phyloP scores from a whole-genome alignment of 1,139 yeast species.

The Magnusiomyces paraingens region DNA sequence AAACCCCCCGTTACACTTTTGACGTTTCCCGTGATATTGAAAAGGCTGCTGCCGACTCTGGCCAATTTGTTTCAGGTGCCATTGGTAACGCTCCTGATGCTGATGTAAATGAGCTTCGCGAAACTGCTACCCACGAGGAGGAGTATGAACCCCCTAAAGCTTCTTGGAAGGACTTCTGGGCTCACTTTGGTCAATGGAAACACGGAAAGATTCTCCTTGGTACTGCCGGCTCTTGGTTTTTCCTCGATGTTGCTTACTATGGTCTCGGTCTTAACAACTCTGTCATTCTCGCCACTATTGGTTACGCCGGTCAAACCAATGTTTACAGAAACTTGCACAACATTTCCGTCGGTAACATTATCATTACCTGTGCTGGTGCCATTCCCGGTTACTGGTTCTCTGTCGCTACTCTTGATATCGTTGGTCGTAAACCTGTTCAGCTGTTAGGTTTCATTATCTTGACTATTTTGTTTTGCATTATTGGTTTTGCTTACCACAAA shows the following conservation, averaged over 20 bases:
- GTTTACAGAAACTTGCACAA: conserved; percentile 67
- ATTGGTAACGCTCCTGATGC: conserved; percentile 38
- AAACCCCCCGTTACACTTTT: conserved; percentile 82
- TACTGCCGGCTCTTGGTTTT: conserved; percentile 96
- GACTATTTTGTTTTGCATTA: conserved; percentile 51
- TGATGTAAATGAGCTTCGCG: conserved; percentile 32
- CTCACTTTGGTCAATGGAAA: conserved; percentile 78
- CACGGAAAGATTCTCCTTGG: conserved; percentile 81
- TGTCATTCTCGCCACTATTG: conserved; percentile 83
- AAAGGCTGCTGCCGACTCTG: conserved; percentile 56
- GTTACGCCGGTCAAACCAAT: conserved; percentile 64
- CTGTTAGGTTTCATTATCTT: conserved; percentile 53
- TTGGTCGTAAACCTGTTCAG: conserved; percentile 60
- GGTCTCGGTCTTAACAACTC: conserved; percentile 73
- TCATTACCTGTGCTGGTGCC: conserved; percentile 57
- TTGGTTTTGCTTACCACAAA: conserved; percentile 54
- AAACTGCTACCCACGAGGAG: conserved; percentile 1
- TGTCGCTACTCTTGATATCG: conserved; percentile 49
- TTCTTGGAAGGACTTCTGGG: conserved; percentile 37
- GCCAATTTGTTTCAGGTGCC: conserved; percentile 43
- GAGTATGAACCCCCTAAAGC: conserved; percentile 44
- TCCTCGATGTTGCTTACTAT: conserved; percentile 91
- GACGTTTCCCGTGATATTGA: conserved; percentile 61
- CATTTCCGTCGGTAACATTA: conserved; percentile 43
- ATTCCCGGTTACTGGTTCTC: conserved; percentile 63